These are phyloP conservation scores for Centella asiatica DNA, from an alignment of 129 eudicot species.

Conservation along the genomic window DNA sequence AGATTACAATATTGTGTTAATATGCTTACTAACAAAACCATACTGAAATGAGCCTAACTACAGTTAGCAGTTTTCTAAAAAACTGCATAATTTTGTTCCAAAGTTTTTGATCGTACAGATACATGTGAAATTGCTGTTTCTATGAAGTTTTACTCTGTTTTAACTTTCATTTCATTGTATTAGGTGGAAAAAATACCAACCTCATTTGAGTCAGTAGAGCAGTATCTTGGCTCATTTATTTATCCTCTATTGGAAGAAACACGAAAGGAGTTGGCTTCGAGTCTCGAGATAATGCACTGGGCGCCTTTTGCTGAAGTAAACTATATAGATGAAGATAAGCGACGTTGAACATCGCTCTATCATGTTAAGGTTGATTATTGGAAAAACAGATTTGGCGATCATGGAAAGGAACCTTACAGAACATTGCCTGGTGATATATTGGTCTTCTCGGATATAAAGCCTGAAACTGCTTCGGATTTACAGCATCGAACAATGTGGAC, in stretches of 20 bases:
- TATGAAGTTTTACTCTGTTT: neutral
- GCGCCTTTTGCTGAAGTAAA: constrained; percentile 54
- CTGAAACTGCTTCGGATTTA: constrained; percentile 28
- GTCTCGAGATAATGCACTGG: constrained; percentile 28
- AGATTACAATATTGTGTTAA: no score
- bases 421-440: constrained; percentile 66
- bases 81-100: no score
- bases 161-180: neutral
- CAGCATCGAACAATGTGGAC: constrained; percentile 25
- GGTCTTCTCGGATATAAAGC: constrained; percentile 26
- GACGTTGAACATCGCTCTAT: constrained; percentile 3
- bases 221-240: constrained; percentile 42
- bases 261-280: constrained; percentile 36
- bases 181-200: constrained; percentile 47
- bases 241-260: constrained; percentile 55
- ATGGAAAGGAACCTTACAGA: constrained; percentile 44
- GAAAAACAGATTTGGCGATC: constrained; percentile 39
- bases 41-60: no score
- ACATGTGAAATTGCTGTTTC: neutral
- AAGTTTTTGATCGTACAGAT: no score
- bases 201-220: constrained; percentile 22
- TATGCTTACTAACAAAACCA: no score
- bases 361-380: constrained; percentile 41
- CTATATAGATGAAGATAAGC: constrained; percentile 2
- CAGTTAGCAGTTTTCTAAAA: neutral